Conservation (phyloP, 179 eudicot species). For the Beta lomatogona region DNA sequence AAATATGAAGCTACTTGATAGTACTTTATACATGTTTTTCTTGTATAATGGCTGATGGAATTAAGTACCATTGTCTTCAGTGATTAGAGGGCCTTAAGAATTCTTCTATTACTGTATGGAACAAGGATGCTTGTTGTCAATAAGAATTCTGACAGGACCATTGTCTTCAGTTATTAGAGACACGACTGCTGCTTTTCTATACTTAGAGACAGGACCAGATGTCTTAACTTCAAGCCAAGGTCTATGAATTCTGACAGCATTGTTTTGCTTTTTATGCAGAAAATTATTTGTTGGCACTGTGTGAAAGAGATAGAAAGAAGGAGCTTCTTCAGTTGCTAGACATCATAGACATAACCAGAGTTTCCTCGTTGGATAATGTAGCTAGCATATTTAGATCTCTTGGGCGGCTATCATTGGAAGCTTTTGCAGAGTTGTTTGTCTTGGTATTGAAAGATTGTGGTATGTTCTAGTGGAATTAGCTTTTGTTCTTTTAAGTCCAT, state of each 20-base stretch:
- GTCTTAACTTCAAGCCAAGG: background rate
- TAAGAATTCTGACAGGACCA: no score
- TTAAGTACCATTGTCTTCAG: background rate
- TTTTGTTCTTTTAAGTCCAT: background rate
- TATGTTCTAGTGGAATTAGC: constrained; percentile 32
- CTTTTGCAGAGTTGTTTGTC: constrained; percentile 52
- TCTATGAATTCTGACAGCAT: constrained; percentile 1
- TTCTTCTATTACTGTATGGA: background rate
- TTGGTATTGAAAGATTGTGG: constrained; percentile 60
- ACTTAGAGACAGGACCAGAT: background rate
- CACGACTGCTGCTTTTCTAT: background rate
- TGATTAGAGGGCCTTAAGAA: background rate
- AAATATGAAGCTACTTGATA: background rate
- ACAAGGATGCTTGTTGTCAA: background rate
- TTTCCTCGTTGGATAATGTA: constrained; percentile 50
- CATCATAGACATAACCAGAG: constrained; percentile 58
- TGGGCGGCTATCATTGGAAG: constrained; percentile 73
- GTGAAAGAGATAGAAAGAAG: constrained; percentile 66
- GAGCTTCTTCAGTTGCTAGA: constrained; percentile 67
- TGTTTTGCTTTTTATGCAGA: constrained; percentile 49
- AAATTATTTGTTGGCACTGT: constrained; percentile 76
- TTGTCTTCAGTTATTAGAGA: no score
- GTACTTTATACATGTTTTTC: background rate
- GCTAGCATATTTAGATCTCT: constrained; percentile 56
- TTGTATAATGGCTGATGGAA: background rate